These are phyloP conservation scores for Globisporangium nodosum DNA, from an alignment of 352 stramenopile genomes.

Conservation along the genomic window DNA sequence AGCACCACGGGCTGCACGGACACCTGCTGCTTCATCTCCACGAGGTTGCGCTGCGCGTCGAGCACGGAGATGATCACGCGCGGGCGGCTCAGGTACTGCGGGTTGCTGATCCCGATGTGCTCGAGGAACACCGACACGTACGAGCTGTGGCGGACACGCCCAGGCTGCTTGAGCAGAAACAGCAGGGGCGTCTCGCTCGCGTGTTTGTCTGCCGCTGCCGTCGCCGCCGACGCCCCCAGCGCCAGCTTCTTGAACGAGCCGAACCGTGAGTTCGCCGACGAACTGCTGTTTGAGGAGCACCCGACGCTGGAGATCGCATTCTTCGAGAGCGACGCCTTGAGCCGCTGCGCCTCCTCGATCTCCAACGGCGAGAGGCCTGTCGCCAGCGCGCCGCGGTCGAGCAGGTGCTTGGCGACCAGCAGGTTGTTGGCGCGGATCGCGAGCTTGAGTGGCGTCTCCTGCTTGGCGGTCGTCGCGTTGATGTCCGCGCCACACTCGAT, in stretches of 20 bases:
- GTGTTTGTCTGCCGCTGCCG: conserved; percentile 12
- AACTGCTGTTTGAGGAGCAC: conserved; percentile 13
- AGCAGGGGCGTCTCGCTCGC: conserved; percentile 33
- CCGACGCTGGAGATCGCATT: conserved; percentile 57
- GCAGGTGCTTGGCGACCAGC: conserved; percentile 43
- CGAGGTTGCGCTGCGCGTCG: conserved; percentile 51
- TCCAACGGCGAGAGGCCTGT: conserved; percentile 34
- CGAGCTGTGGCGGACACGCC: conserved; percentile 67
- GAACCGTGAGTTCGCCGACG: conserved; percentile 5
- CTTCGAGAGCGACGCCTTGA: conserved; percentile 53
- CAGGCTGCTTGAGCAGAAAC: conserved; percentile 71
- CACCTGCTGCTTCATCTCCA: conserved; percentile 78
- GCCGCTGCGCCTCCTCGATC: conserved; percentile 34
- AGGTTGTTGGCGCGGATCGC: conserved; percentile 44
- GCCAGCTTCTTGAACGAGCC: conserved; percentile 20
- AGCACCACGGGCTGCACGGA: conserved; percentile 58
- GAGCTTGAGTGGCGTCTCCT: conserved; percentile 55
- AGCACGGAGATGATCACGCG: conserved; percentile 70
- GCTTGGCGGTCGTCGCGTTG: conserved; percentile 38
- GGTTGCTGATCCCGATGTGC: conserved; percentile 51
- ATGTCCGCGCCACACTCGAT: conserved; percentile 67
- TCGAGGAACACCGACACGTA: conserved; percentile 83
- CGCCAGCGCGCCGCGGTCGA: conserved; percentile 47
- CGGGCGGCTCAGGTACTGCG: conserved; percentile 44
- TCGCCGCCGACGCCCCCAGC: conserved; percentile 5